Evolutionary conservation across 2,329 filamentous ascomycete genomes (phyloP).

Genomic region (Mycosphaerella sp.): DNA sequence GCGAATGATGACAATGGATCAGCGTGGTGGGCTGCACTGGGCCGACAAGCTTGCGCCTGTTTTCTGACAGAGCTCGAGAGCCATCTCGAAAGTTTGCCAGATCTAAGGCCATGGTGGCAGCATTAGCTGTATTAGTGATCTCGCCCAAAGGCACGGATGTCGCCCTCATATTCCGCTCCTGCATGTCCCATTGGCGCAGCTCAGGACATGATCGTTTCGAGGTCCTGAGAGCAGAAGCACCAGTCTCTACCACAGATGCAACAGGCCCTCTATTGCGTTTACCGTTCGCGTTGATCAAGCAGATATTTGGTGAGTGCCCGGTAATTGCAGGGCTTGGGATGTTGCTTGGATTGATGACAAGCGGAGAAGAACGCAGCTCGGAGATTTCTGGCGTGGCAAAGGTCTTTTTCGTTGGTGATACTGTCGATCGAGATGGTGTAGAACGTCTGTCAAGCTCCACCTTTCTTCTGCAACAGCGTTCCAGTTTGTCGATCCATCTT

Average conservation of each 20-base stretch:
- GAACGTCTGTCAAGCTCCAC: conserved; percentile 25
- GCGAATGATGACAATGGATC: background rate
- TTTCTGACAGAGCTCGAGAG: conserved; percentile 4
- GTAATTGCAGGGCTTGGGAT: background rate
- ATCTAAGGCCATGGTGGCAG: background rate
- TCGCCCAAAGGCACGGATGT: conserved; percentile 15
- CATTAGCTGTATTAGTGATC: conserved; percentile 15
- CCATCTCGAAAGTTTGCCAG: background rate
- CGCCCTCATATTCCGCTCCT: background rate
- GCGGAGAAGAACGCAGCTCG: background rate
- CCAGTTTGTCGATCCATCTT: conserved; percentile 56
- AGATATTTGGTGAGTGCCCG: background rate
- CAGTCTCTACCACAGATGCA: background rate
- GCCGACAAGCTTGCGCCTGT: conserved; percentile 8
- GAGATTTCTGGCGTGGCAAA: conserved; percentile 10
- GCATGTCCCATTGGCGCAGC: background rate
- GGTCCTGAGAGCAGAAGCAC: background rate
- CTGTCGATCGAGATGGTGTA: background rate
- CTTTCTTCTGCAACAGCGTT: conserved; percentile 34
- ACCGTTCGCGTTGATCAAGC: background rate
- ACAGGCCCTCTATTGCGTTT: background rate
- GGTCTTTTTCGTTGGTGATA: conserved; percentile 11
- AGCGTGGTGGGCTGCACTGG: background rate
- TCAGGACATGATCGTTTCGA: conserved; percentile 6
- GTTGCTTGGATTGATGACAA: background rate